These are phyloP conservation scores for Syzygium jambos DNA, from an alignment of 345 rosid genomes.

Conservation along the genomic window DNA sequence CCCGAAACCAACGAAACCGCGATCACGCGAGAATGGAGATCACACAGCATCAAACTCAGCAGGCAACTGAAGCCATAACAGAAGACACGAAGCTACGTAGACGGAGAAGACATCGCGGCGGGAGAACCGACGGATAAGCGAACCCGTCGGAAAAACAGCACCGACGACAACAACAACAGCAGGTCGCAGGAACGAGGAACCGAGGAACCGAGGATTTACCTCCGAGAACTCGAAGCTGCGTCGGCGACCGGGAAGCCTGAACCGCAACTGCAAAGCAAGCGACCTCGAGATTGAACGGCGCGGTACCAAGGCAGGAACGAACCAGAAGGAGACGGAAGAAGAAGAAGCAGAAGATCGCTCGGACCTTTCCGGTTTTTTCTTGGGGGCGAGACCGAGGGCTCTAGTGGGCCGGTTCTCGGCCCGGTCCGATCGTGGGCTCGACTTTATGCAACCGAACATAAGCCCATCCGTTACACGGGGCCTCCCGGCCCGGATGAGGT, in stretches of 20 bases:
- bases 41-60: not conserved
- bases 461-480: not conserved
- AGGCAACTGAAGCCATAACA: not conserved
- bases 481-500: not conserved
- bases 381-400: too few species aligned
- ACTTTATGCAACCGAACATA: not conserved
- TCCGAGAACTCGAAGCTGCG: not conserved
- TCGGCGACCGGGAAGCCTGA: not conserved
- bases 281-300: not conserved
- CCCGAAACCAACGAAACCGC: not conserved
- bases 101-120: not conserved
- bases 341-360: not conserved
- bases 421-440: not conserved
- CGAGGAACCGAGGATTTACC: not conserved
- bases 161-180: not conserved
- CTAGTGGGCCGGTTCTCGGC: not conserved
- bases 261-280: not conserved
- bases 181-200: not conserved
- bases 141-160: not conserved
- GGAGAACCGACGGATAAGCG: not conserved
- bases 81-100: not conserved
- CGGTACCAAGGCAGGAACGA: not conserved
- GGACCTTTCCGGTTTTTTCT: too few species aligned
- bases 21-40: not conserved
- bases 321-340: not conserved